Base-by-base conservation (phyloP, 805 yeast genomes). In the Hanseniaspora valbyensis region DNA sequence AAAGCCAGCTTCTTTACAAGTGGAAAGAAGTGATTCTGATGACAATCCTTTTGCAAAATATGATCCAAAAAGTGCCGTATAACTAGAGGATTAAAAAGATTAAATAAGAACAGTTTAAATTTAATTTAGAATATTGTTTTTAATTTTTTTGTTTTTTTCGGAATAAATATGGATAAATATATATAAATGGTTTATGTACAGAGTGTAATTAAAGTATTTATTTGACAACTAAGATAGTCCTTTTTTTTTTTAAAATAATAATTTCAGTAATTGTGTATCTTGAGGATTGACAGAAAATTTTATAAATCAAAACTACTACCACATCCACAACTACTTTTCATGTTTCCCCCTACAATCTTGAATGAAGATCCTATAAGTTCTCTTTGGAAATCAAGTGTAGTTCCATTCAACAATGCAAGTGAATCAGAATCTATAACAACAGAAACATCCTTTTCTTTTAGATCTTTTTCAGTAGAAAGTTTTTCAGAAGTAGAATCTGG, bases 341-440 rank as follows among this genome's bases (percentile, higher is more conserved):
- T 81, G 59, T 83, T 83, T 0, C 97, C 97, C 55, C 92, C 83
- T 56, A 83, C 84, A n/a, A 85, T 83, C 61, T 88, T 89, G 67
- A 92, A 92, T 61, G 86, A 88, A 43, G 95, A 83, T 1, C 99
- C 99, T 53, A 92, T 92, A 61, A 92, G 73, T 61, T 92, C 99
- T 13, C 87, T 84, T 0, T 90, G 80, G 61, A 86, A 92, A 58
- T 89, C 96, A 37, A 92, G 71, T 26, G 81, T 85, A 4, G 95
- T 81, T 53, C 87, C 95, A 58, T 90, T 80, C 56, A 92, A 68
- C 16, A 92, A 82, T 50, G 79, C 81, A 55, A 92, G 70, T 1
- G 95, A 82, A 13, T 80, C 73, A 55, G 83, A 83, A 64, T 92
- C 97, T 24, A 90, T 75, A 2, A 40, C 25, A 13, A 50, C 37